Base-by-base conservation (phyloP, 306 rosid genomes). In the Cicer arietinum region DNA sequence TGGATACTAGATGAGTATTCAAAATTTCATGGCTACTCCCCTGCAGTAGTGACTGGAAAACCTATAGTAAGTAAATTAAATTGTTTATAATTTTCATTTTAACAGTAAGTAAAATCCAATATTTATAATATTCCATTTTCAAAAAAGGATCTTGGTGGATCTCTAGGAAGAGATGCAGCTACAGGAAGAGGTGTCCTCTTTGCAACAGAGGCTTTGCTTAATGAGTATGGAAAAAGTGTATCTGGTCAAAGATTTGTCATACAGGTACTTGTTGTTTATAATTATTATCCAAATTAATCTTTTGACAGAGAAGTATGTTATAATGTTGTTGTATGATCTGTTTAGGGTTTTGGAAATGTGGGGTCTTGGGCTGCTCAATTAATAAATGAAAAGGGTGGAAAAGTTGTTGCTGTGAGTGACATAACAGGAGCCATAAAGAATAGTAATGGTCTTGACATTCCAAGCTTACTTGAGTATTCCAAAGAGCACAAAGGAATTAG, bases 1-100 rank as follows among this genome's bases (percentile, higher is more conserved):
- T 94, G 98, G 98, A 94, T 94, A 75, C 71, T 91, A 13, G 98
- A 94, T 67, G 98, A 94, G 77, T 94, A 94, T 82, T 91, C 98
- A 45, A 94, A 94, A 84, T 94, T 94, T 69, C 98, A 94, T 77
- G 98, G 98, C 44, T 78, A 94, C 70, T 90, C 98, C 12, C 96
- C 97, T 12, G 97, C 98, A 10, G 88, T 94, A 25, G 98, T 94
- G 70, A 94, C 98, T 3, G 97, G 98, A 57, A 94, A 94, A 77
- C 98, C 98, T 20, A 84, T 68, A 25, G 98, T 94, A 69, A 87
- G 97, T 77, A 7, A 35, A 60, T 35, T 35, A 37, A 42, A 0
- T n/a, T 51, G 1, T 69, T 57, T 45, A 42, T 74, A 35, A 52
- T 60, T 59, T 12, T 73, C 17, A 67, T 53, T 61, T 74, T 48